A percentile compares a stretch with the other conserved stretches of the same genome.
phyloP scores from a whole-genome alignment of 129 eudicot species.

The Artemisia argyi region DNA sequence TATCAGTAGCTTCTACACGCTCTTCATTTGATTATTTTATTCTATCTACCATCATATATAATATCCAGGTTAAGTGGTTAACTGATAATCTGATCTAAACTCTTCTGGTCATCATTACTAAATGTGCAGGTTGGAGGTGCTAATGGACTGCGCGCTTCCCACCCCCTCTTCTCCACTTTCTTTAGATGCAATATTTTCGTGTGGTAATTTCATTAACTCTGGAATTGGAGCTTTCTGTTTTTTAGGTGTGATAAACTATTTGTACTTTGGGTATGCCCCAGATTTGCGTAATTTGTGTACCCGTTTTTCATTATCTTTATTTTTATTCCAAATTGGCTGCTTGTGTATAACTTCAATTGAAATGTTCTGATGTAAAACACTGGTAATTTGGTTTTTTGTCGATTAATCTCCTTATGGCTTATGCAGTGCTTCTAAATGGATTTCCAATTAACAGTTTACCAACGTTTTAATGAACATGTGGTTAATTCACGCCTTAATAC shows the following conservation, averaged over 20 bases:
- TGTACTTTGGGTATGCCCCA: constrained; percentile 20
- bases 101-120: not conserved
- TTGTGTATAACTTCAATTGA: constrained; percentile 31
- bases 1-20: too few species aligned
- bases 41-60: not conserved
- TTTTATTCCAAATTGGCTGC: constrained; percentile 20
- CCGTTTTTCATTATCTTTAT: not conserved
- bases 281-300: constrained; percentile 18
- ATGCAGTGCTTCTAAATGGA: not conserved
- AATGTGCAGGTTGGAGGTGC: constrained; percentile 30
- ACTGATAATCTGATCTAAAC: not conserved
- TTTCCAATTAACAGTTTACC: not conserved
- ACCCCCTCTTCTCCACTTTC: constrained; percentile 10
- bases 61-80: not conserved
- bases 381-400: constrained; percentile 5
- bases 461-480: not conserved
- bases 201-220: constrained; percentile 22
- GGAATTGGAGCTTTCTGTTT: constrained; percentile 31
- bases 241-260: constrained; percentile 22
- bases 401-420: constrained; percentile 17
- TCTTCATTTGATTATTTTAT: too few species aligned
- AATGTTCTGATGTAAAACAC: constrained; percentile 21
- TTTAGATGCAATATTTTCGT: constrained; percentile 22
- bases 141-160: constrained; percentile 8
- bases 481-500: too few species aligned